phyloP scores from a whole-genome alignment of 352 stramenopile species.

The Phytopythium cucurbitacearum region DNA sequence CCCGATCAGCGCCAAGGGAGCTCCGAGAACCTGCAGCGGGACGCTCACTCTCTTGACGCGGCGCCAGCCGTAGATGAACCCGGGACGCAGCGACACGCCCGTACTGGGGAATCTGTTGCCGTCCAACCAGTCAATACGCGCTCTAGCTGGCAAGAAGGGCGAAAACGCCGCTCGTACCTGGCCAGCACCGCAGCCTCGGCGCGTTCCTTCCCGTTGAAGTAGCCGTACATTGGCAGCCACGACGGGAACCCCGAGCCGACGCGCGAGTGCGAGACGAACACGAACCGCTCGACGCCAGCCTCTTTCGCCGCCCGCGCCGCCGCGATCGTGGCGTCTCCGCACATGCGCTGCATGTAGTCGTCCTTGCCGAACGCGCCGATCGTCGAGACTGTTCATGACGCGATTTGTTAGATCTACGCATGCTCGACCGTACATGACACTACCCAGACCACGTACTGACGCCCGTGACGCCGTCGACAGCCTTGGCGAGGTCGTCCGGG shows the following conservation, averaged over 20 bases:
- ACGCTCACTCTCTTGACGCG: constrained; percentile 59
- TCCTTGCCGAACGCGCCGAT: constrained; percentile 87
- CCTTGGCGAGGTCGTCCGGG: constrained; percentile 46
- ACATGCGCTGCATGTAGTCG: constrained; percentile 88
- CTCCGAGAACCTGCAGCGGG: constrained; percentile 73
- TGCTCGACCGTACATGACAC: not conserved
- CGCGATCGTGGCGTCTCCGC: constrained; percentile 84
- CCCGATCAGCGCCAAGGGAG: constrained; percentile 58
- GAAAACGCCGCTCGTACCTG: constrained; percentile 22
- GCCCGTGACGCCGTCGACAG: constrained; percentile 67
- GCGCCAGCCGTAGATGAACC: constrained; percentile 88
- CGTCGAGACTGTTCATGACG: constrained; percentile 55
- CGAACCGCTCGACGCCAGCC: constrained; percentile 73
- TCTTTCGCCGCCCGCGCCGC: constrained; percentile 70
- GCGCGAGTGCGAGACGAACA: constrained; percentile 91
- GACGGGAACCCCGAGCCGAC: constrained; percentile 72
- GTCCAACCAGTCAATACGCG: not conserved
- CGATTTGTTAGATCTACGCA: constrained; percentile 5
- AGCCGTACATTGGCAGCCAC: constrained; percentile 80
- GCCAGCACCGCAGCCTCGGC: constrained; percentile 71
- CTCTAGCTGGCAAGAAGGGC: not conserved
- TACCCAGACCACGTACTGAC: constrained; percentile 54
- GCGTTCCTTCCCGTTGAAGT: constrained; percentile 89
- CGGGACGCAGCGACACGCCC: constrained; percentile 79
- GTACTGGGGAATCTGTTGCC: constrained; percentile 54